A percentile compares a stretch with the other conserved stretches of the same genome.
Conservation (phyloP, 2,329 filamentous ascomycete genomes). For the Xylariaceae sp. region DNA sequence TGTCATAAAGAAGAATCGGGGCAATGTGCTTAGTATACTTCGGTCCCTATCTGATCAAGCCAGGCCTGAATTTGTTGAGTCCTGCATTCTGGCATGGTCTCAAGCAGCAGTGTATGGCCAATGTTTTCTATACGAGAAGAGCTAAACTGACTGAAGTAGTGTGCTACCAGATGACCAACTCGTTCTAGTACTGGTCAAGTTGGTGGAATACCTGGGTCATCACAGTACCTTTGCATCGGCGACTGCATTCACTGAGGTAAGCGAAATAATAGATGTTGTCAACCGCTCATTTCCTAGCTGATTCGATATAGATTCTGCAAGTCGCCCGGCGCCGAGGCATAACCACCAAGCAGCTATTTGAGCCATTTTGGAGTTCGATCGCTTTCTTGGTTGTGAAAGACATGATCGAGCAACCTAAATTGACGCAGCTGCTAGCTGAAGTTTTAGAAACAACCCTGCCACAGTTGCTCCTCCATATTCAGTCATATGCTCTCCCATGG, state of each 20-base stretch:
- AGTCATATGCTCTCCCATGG: slow-evolving; percentile 79
- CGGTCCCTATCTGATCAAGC: slow-evolving; percentile 68
- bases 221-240: slow-evolving; percentile 74
- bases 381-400: slow-evolving; percentile 81
- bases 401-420: slow-evolving; percentile 74
- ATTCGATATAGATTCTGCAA: slow-evolving; percentile 50
- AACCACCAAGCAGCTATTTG: slow-evolving; percentile 66
- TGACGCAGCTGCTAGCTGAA: slow-evolving; percentile 75
- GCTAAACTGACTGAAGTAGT: slow-evolving; percentile 33
- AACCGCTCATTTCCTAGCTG: not conserved
- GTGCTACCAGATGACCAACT: slow-evolving; percentile 76
- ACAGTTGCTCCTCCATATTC: slow-evolving; percentile 70
- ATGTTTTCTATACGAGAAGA: not conserved
- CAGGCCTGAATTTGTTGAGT: slow-evolving; percentile 68
- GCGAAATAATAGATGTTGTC: slow-evolving; percentile 8
- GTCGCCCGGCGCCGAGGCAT: slow-evolving; percentile 63
- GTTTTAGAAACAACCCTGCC: slow-evolving; percentile 71
- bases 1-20: slow-evolving; percentile 60
- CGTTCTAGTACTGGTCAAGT: slow-evolving; percentile 76
- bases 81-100: slow-evolving; percentile 81
- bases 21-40: slow-evolving; percentile 66
- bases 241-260: slow-evolving; percentile 76
- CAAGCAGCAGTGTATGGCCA: slow-evolving; percentile 66
- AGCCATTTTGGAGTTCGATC: slow-evolving; percentile 84
- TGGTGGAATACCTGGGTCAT: slow-evolving; percentile 85